Conservation (phyloP, 2,329 filamentous ascomycete genomes). For the Orbilia quercus region DNA sequence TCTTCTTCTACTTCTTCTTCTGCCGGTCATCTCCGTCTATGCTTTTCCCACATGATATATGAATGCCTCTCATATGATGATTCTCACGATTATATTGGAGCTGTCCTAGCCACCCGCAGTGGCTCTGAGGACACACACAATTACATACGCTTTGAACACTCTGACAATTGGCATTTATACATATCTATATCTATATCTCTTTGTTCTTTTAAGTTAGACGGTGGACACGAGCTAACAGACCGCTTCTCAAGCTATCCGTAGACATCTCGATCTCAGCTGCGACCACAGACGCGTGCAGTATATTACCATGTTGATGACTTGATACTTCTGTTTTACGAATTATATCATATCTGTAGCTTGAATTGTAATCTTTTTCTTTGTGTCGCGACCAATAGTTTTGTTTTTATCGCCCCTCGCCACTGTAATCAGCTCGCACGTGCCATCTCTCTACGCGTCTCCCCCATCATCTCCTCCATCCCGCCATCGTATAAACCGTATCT, state of each 20-base stretch:
- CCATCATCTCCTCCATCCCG: too few species aligned
- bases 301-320: not conserved
- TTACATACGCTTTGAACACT: constrained; percentile 67
- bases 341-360: too few species aligned
- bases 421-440: constrained; percentile 9
- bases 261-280: not conserved
- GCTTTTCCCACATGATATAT: too few species aligned
- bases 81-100: constrained; percentile 74
- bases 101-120: constrained; percentile 73
- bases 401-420: not conserved
- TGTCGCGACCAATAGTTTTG: not conserved
- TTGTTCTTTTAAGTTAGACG: constrained; percentile 55
- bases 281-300: constrained; percentile 22
- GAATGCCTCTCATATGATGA: constrained; percentile 69
- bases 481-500: constrained; percentile 1
- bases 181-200: constrained; percentile 58
- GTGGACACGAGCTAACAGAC: constrained; percentile 13
- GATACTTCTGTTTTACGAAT: too few species aligned
- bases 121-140: constrained; percentile 71
- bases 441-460: constrained; percentile 2
- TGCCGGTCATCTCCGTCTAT: not conserved
- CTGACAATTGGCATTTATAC: constrained; percentile 54
- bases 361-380: too few species aligned
- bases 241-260: constrained; percentile 2
- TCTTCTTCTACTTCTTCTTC: too few species aligned